Conservation (phyloP, 306 rosid species). For the Calophaca sinica region DNA sequence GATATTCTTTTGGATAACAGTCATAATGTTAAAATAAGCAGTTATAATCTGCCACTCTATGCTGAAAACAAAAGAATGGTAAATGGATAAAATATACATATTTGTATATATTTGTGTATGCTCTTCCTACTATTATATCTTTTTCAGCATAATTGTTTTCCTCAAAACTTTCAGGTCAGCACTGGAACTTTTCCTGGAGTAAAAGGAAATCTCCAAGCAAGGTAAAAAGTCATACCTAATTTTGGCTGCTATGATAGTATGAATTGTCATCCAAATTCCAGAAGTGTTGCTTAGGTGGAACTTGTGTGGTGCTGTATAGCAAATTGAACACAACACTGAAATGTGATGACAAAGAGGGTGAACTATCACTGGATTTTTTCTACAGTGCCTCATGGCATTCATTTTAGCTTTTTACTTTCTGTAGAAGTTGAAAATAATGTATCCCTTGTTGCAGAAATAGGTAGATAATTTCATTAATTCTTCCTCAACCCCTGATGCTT, state of each 20-base stretch:
- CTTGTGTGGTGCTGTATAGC: constrained; percentile 6
- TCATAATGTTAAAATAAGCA: constrained; percentile 80
- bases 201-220: constrained; percentile 67
- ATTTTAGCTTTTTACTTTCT: constrained; percentile 15
- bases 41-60: constrained; percentile 70
- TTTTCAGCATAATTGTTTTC: constrained; percentile 27
- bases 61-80: constrained; percentile 69
- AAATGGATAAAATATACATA: constrained; percentile 32
- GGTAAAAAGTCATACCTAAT: constrained; percentile 55
- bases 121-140: constrained; percentile 14
- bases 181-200: constrained; percentile 53
- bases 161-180: constrained; percentile 56
- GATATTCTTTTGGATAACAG: constrained; percentile 76
- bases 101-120: not conserved
- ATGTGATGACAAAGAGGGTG: constrained; percentile 7
- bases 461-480: no score
- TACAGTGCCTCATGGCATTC: not conserved
- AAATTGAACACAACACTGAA: constrained; percentile 23
- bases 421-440: not conserved
- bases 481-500: no score
- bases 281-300: constrained; percentile 3
- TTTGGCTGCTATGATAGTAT: constrained; percentile 1
- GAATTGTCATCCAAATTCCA: constrained; percentile 7
- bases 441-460: not conserved
- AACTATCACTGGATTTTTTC: not conserved